Evolutionary conservation across 1,284 basidiomycete genomes (phyloP), one percentile per base, ranked within the genome.

Genomic region (Entoloma clypeatum): DNA sequence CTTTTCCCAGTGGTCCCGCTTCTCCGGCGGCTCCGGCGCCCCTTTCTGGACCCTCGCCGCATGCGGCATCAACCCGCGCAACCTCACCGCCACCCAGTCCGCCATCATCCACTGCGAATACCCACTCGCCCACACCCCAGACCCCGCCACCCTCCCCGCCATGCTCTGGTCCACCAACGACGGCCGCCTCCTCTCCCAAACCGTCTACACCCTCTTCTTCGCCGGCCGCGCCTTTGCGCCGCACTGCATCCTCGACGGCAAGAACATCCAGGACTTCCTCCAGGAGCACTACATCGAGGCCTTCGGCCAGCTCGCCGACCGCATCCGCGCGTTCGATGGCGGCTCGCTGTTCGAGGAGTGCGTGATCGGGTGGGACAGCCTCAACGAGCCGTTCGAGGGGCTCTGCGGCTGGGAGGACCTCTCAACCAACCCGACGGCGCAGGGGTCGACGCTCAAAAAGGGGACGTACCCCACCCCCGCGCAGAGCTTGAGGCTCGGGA

Each of bases 131-230:
- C 63, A 74, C 26, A 57, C 65, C 0, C 76, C 89, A 2, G 73
- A 87, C 48, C 92, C 95, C 0, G 68, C 75, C 5, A 62, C 75
- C 0, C 76, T 92, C 47, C 93, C 95, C 2, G 80, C 85, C 37
- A 99, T 99, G 95, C 80, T 94, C 49, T 98, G 95, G 95, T 83
- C 86, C 10, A 97, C 95, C 16, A 98, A 98, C 61, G 97, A 98
- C 57, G 83, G 86, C 34, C 88, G 89, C 8, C 78, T 97, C 11
- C 80, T 86, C 27, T 82, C 81, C 9, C 92, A 93, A 58, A 96
- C 93, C 3, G 60, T 98, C 40, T 96, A 92, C 68, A 92, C 93
- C 2, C 76, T 99, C 43, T 98, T 97, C 76, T 98, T 92, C 59
- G 93, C 86, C 19, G 95, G 95, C 3, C 77, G 78, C 23, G 81